A percentile compares a stretch with the other conserved stretches of the same genome.
Evolutionary conservation across 2,329 filamentous ascomycete species (phyloP).

Genomic region (Hymenoscyphus fructigenus): DNA sequence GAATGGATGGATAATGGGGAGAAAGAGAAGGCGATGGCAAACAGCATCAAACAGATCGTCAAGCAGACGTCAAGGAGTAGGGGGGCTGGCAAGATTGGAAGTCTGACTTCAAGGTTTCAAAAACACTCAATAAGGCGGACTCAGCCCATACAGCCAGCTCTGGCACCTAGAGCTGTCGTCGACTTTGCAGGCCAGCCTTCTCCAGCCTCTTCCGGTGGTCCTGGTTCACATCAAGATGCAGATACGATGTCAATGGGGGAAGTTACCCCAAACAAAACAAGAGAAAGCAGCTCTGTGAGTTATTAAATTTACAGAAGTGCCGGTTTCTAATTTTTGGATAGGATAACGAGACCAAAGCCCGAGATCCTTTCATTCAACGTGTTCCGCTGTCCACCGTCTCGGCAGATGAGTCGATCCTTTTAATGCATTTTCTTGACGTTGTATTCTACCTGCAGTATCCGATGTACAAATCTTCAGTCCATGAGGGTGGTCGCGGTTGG

Average conservation of each 20-base stretch:
- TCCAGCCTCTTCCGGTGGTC: not conserved
- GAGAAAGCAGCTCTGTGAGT: constrained; percentile 1
- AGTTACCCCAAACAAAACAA: not conserved
- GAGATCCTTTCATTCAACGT: not conserved
- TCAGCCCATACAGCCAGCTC: not conserved
- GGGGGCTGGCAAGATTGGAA: constrained; percentile 24
- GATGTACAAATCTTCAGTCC: constrained; percentile 57
- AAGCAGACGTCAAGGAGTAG: constrained; percentile 45
- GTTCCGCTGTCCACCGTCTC: constrained; percentile 16
- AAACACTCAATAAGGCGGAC: not conserved
- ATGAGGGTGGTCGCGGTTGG: constrained; percentile 60
- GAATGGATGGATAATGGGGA: constrained; percentile 27
- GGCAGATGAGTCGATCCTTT: constrained; percentile 31
- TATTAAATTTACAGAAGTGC: not conserved
- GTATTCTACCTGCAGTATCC: constrained; percentile 63
- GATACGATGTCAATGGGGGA: not conserved
- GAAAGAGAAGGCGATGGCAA: constrained; percentile 42
- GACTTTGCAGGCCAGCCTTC: not conserved
- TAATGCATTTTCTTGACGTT: constrained; percentile 62
- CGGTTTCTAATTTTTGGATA: not conserved
- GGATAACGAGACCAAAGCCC: not conserved
- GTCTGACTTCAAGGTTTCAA: constrained; percentile 8
- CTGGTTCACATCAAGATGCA: not conserved
- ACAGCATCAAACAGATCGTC: constrained; percentile 56
- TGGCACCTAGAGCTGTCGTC: not conserved